phyloP scores from a whole-genome alignment of 1,284 basidiomycete species.

The Tylopilus sp. region DNA sequence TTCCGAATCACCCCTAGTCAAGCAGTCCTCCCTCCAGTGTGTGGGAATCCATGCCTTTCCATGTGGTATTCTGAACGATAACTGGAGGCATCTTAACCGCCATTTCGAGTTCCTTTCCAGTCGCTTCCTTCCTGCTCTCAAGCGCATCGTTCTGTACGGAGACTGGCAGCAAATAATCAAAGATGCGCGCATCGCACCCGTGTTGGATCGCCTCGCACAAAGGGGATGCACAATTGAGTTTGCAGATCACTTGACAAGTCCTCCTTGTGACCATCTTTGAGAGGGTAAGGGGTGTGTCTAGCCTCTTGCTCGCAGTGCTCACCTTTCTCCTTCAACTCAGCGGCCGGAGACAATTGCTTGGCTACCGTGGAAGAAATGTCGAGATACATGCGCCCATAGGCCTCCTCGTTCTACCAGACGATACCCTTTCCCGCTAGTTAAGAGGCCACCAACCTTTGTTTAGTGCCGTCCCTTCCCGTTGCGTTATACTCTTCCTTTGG shows the following conservation, averaged over 20 bases:
- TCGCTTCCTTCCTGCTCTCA: slow-evolving; percentile 41
- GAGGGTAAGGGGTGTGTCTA: slow-evolving; percentile 10
- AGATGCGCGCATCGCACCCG: slow-evolving; percentile 36
- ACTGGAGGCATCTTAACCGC: slow-evolving; percentile 44
- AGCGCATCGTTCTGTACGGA: slow-evolving; percentile 46
- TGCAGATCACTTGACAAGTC: slow-evolving; percentile 11
- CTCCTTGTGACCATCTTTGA: slow-evolving; percentile 23
- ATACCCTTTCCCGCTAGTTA: background rate
- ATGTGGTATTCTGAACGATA: slow-evolving; percentile 40
- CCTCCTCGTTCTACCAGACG: background rate
- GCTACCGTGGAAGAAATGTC: background rate
- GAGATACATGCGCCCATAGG: background rate
- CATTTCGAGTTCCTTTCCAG: slow-evolving; percentile 47
- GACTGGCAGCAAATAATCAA: slow-evolving; percentile 44
- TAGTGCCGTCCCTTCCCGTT: background rate
- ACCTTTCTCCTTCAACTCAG: background rate
- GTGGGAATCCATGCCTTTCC: slow-evolving; percentile 52
- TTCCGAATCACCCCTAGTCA: slow-evolving; percentile 12
- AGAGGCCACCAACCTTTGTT: background rate
- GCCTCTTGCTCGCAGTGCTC: background rate
- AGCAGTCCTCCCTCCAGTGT: slow-evolving; percentile 40
- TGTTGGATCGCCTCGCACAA: slow-evolving; percentile 14
- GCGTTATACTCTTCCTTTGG: too few species aligned
- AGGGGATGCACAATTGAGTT: slow-evolving; percentile 23
- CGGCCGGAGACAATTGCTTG: background rate